Base-by-base conservation (phyloP, 2,329 filamentous ascomycete genomes). In the Xylariaceae sp. region DNA sequence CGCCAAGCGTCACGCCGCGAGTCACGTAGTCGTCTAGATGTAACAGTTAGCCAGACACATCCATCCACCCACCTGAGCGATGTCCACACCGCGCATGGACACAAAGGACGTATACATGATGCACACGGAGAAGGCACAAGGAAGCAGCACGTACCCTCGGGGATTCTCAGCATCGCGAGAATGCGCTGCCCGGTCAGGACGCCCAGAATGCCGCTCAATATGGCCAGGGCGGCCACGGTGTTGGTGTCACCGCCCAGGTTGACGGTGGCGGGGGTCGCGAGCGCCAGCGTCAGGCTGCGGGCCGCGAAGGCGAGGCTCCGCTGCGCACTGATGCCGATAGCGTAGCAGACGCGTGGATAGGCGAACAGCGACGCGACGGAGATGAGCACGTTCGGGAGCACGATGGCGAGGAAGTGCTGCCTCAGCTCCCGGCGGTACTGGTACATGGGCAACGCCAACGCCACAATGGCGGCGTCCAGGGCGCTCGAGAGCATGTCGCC, bases 371-470 rank as follows among this genome's bases (percentile, higher is more conserved):
- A 83, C 6, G 68, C 79, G 5, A 83, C 66, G 3, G 81, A 79
- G 43, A 86, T 71, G 4, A 73, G 63, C 4, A 84, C 66, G 60
- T 79, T 84, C 2, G 84, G 83, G 2, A 81, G 67, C 3, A 82
- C 71, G 53, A 87, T 85, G 41, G 79, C 76, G 41, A 78, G 63
- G 63, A 84, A 82, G 68, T 85, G 81, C 16, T 73, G 68, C 20
- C 73, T 73, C 14, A 87, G 75, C 71, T 86, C 82, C 40, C 78
- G 74, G 2, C 83, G 79, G 70, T 85, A 85, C 53, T 81, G 79
- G 67, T 81, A 86, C 81, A 86, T 86, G 0, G 84, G 83, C 18
- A 87, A 70, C 2, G 83, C 83, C 2, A 87, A 76, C 1, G 81
- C 76, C 0, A 86, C 80, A 60, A 87, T 86, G 58, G 76, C 77